Conservation (phyloP, 345 rosid species). For the Sonneratia alba region DNA sequence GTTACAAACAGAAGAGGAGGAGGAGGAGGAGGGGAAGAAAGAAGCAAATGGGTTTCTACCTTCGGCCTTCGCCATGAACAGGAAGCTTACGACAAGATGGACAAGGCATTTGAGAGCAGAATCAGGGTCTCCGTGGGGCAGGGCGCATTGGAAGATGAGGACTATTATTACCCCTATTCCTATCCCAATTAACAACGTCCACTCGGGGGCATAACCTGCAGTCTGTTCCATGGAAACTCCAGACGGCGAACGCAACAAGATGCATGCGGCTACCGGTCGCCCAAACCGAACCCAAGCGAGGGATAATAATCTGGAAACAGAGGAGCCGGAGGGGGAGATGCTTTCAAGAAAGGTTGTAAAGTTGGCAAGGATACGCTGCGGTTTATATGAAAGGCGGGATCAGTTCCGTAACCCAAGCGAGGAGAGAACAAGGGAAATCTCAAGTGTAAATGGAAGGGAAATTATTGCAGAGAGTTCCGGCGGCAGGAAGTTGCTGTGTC, state of each 20-base stretch:
- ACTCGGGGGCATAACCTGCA: neutral
- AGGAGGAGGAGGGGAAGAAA: neutral
- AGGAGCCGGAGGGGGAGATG: neutral
- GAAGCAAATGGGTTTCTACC: neutral
- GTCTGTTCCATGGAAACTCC: neutral
- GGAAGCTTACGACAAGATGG: neutral
- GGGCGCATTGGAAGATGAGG: neutral
- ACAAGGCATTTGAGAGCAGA: slow-evolving; percentile 3
- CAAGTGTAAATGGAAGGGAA: slow-evolving; percentile 9
- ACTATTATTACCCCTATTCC: neutral
- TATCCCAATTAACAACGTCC: neutral
- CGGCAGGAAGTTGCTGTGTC: neutral
- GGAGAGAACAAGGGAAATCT: neutral
- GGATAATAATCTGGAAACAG: neutral
- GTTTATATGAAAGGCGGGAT: neutral
- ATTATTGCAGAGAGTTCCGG: neutral
- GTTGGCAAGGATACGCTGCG: neutral
- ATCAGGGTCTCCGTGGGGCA: neutral
- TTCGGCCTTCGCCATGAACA: neutral
- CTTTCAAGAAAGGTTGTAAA: neutral
- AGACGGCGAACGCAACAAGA: neutral
- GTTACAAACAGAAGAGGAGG: neutral
- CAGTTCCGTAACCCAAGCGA: no score
- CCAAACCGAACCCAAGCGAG: neutral
- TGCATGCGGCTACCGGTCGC: neutral